Conservation (phyloP, 2,329 filamentous ascomycete genomes). For the Ceratocystis colombiana region DNA sequence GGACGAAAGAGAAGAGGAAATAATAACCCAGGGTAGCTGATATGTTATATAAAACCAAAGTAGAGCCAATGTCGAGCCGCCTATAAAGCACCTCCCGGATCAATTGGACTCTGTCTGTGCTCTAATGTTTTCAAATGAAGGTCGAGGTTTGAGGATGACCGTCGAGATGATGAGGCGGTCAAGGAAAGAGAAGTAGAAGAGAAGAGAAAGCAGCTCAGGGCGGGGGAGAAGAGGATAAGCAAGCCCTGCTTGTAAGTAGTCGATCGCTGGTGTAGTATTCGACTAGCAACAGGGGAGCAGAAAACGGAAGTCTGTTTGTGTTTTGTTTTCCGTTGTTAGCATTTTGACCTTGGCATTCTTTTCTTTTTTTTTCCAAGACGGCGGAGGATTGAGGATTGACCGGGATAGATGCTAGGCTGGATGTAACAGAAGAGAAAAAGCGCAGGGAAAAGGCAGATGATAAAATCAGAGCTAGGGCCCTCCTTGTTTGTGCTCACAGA, state of each 20-base stretch:
- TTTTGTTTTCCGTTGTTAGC: conserved; percentile 10
- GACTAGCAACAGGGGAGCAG: not conserved
- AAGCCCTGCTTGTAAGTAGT: conserved; percentile 12
- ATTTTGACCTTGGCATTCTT: not conserved
- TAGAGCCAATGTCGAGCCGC: not conserved
- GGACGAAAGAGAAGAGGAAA: not conserved
- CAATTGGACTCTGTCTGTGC: not conserved
- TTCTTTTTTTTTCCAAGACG: not conserved
- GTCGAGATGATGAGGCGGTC: conserved; percentile 8
- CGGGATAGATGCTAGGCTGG: conserved; percentile 3
- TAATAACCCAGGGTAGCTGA: not conserved
- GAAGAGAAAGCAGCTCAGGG: not conserved
- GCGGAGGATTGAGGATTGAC: conserved; percentile 13
- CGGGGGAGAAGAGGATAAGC: not conserved
- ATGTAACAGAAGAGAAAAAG: conserved; percentile 11
- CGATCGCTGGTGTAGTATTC: conserved; percentile 2
- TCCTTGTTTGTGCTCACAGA: not conserved
- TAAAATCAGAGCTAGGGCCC: conserved; percentile 2
- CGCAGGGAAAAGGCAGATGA: not conserved
- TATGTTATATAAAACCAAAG: conserved; percentile 8
- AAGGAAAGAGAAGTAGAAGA: not conserved
- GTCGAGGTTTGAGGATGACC: conserved; percentile 1
- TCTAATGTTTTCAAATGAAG: not conserved
- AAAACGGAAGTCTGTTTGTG: conserved; percentile 17
- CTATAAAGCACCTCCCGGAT: not conserved